These are phyloP conservation scores for Ochromonas danica DNA, from an alignment of 108 stramenopile species.

Conservation along the genomic window DNA sequence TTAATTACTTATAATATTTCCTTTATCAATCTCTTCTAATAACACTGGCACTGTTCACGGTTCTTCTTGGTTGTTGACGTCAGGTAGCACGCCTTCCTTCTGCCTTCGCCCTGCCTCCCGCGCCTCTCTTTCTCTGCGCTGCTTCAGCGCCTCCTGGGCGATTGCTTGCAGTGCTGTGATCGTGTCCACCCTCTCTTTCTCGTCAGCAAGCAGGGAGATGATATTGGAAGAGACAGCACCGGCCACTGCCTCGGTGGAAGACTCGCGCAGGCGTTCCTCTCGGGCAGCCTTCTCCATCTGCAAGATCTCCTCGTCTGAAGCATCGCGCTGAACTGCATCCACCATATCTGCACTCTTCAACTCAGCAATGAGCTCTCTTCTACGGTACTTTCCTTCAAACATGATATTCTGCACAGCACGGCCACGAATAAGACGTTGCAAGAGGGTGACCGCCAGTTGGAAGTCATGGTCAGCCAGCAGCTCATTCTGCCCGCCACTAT, in stretches of 20 bases:
- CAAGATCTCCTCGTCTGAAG: background rate
- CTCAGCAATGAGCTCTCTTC: slow-evolving; percentile 54
- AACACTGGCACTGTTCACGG: too few species aligned
- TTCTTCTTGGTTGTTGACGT: too few species aligned
- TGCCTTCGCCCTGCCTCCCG: slow-evolving; percentile 47
- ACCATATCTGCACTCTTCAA: slow-evolving; percentile 41
- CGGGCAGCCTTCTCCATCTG: background rate
- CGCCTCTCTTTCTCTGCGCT: slow-evolving; percentile 38
- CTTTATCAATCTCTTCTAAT: too few species aligned
- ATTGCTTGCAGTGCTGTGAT: slow-evolving; percentile 30
- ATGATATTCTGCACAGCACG: slow-evolving; percentile 58
- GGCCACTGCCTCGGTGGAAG: slow-evolving; percentile 38
- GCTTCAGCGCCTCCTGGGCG: slow-evolving; percentile 29
- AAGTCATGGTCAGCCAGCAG: background rate
- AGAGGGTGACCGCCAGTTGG: slow-evolving; percentile 35
- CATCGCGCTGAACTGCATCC: background rate
- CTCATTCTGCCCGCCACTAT: background rate
- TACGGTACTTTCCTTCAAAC: slow-evolving; percentile 52
- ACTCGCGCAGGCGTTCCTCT: background rate
- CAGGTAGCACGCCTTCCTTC: background rate
- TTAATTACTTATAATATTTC: too few species aligned
- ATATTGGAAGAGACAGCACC: slow-evolving; percentile 44
- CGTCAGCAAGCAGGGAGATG: slow-evolving; percentile 42
- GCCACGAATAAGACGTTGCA: slow-evolving; percentile 55
- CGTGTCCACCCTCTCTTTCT: slow-evolving; percentile 34